Percentiles rank a stretch among this genome's conserved stretches.
Conservation (phyloP, 1,284 basidiomycete genomes). For the Earliella scabrosa region DNA sequence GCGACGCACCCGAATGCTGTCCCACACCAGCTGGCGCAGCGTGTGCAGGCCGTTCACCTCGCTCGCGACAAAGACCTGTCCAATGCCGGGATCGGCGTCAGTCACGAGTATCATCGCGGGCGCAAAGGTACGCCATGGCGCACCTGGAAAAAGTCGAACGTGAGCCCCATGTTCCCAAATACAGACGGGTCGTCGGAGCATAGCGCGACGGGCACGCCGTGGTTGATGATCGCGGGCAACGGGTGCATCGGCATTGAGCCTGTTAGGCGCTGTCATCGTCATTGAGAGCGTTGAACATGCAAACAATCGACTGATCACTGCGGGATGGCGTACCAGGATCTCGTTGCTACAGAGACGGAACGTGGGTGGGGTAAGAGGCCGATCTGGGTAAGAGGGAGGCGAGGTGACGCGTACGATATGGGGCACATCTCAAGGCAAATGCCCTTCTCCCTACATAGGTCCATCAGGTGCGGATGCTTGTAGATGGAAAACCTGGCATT, state of each 20-base stretch:
- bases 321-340: constrained; percentile 52
- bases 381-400: neutral
- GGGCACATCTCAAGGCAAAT: constrained; percentile 76
- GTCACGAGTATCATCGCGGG: neutral
- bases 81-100: too few relatives aligned
- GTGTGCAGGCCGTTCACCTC: constrained; percentile 66
- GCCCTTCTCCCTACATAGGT: constrained; percentile 62
- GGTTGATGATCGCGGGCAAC: constrained; percentile 66
- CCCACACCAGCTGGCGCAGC: constrained; percentile 61
- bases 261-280: constrained; percentile 73
- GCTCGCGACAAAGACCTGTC: constrained; percentile 70
- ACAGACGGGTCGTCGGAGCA: constrained; percentile 76
- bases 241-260: constrained; percentile 80
- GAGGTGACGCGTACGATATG: constrained; percentile 58
- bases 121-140: neutral
- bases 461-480: constrained; percentile 74
- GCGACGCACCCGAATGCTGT: constrained; percentile 60
- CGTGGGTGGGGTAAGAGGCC: too few relatives aligned
- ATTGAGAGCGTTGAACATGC: too few relatives aligned
- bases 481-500: constrained; percentile 66
- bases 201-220: constrained; percentile 71
- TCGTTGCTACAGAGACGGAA: constrained; percentile 54
- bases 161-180: constrained; percentile 79
- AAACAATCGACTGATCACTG: neutral
- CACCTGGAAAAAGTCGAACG: constrained; percentile 77